Evolutionary conservation across 2,329 filamentous ascomycete species (phyloP).

Genomic region (Fusarium musae): DNA sequence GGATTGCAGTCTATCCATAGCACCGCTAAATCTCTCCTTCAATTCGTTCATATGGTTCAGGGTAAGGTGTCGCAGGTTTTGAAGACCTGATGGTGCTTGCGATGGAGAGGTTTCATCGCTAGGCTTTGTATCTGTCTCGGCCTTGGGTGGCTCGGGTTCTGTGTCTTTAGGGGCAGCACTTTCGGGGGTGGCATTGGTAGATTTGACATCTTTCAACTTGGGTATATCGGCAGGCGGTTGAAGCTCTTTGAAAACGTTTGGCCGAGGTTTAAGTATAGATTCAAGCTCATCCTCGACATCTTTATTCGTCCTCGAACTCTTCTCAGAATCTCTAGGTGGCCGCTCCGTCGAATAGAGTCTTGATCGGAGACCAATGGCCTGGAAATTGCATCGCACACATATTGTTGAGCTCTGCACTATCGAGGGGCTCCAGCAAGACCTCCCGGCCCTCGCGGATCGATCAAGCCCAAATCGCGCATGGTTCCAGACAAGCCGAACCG

Average conservation of each 20-base stretch:
- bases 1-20: slow-evolving; percentile 91
- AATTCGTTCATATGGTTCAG: slow-evolving; percentile 49
- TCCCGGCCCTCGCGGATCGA: slow-evolving; percentile 34
- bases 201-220: slow-evolving; percentile 10
- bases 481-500: slow-evolving; percentile 46
- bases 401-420: slow-evolving; percentile 23
- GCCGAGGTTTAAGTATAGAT: slow-evolving; percentile 35
- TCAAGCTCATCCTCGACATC: slow-evolving; percentile 34
- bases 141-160: slow-evolving; percentile 6
- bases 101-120: slow-evolving; percentile 5
- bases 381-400: slow-evolving; percentile 39
- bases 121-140: slow-evolving; percentile 12
- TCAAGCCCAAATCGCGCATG: slow-evolving; percentile 44
- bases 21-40: slow-evolving; percentile 50
- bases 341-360: slow-evolving; percentile 45
- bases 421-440: slow-evolving; percentile 27
- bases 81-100: slow-evolving; percentile 36
- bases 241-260: slow-evolving; percentile 20
- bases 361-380: slow-evolving; percentile 33
- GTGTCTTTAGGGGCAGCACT: background rate
- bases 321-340: slow-evolving; percentile 33
- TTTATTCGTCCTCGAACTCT: slow-evolving; percentile 26
- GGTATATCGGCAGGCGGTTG: slow-evolving; percentile 17
- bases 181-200: background rate
- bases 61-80: slow-evolving; percentile 48